Conservation (phyloP, 805 yeast species). For the Ogataea zsoltii region DNA sequence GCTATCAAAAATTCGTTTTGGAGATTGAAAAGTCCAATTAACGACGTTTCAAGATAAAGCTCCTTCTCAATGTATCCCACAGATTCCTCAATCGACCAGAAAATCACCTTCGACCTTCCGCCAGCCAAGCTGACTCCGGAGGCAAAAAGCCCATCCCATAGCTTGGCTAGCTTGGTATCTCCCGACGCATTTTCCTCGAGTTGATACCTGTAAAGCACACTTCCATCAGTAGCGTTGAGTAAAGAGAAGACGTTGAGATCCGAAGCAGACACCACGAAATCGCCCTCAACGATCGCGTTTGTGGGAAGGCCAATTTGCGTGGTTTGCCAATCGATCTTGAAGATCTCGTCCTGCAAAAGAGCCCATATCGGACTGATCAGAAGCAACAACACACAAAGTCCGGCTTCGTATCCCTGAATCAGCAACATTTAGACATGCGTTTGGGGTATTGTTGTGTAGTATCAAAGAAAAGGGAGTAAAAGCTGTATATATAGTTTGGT, state of each 20-base stretch:
- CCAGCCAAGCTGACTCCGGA: slow-evolving; percentile 20
- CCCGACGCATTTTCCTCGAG: slow-evolving; percentile 14
- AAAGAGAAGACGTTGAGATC: slow-evolving; percentile 29
- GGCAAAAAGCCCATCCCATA: slow-evolving; percentile 14
- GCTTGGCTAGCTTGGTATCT: slow-evolving; percentile 13
- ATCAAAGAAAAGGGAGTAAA: background rate
- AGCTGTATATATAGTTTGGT: background rate
- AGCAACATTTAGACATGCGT: slow-evolving; percentile 1
- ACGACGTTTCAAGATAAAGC: slow-evolving; percentile 5
- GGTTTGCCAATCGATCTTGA: slow-evolving; percentile 54
- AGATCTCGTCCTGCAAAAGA: slow-evolving; percentile 50
- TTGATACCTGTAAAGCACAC: slow-evolving; percentile 33
- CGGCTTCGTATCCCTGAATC: background rate
- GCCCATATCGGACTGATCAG: slow-evolving; percentile 12
- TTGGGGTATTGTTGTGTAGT: background rate
- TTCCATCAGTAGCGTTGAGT: slow-evolving; percentile 28
- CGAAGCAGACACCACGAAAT: slow-evolving; percentile 29
- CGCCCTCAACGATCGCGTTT: slow-evolving; percentile 15
- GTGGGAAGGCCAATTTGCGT: slow-evolving; percentile 44
- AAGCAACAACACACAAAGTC: slow-evolving; percentile 5
- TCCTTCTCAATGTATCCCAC: slow-evolving; percentile 21
- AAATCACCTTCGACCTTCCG: slow-evolving; percentile 12
- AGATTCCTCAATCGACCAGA: slow-evolving; percentile 21
- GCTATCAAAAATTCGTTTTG: slow-evolving; percentile 10
- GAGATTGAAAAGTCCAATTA: slow-evolving; percentile 18